phyloP scores from a whole-genome alignment of 352 stramenopile species.

The Thraustochytrium striatum region DNA sequence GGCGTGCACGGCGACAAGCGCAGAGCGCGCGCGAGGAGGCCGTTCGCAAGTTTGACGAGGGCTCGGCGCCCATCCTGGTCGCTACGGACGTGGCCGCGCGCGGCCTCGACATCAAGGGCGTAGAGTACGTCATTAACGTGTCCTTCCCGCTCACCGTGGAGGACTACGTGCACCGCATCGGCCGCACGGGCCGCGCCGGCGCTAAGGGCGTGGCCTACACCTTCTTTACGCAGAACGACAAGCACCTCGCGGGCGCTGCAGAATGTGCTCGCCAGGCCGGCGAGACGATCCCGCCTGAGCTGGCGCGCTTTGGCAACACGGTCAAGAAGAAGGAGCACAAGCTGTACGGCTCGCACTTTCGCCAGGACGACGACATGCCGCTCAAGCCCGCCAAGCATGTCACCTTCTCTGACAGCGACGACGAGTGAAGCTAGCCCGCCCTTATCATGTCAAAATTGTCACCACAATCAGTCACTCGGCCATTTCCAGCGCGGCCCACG shows the following conservation, averaged over 20 bases:
- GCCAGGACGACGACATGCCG: conserved; percentile 76
- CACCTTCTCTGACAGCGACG: conserved; percentile 68
- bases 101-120: conserved; percentile 98
- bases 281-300: conserved; percentile 74
- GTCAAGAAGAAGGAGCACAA: conserved; percentile 99
- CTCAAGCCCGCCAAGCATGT: conserved; percentile 98
- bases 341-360: conserved; percentile 93
- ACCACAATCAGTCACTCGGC: not conserved
- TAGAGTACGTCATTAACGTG: conserved; percentile 98
- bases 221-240: conserved; percentile 88
- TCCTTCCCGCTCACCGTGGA: conserved; percentile 98
- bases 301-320: conserved; percentile 89
- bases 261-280: conserved; percentile 73
- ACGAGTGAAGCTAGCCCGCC: conserved; percentile 40
- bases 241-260: conserved; percentile 64
- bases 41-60: conserved; percentile 93
- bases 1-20: conserved; percentile 98
- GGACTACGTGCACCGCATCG: conserved; percentile 97
- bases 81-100: conserved; percentile 97
- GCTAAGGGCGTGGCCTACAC: conserved; percentile 78
- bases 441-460: not conserved
- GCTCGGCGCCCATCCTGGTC: conserved; percentile 87
- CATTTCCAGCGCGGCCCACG: not conserved
- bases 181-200: conserved; percentile 93
- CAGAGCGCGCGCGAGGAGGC: conserved; percentile 95